These are phyloP conservation scores for Scopulariopsis brevicaulis DNA, from an alignment of 2,329 filamentous ascomycete species.

Conservation along the genomic window DNA sequence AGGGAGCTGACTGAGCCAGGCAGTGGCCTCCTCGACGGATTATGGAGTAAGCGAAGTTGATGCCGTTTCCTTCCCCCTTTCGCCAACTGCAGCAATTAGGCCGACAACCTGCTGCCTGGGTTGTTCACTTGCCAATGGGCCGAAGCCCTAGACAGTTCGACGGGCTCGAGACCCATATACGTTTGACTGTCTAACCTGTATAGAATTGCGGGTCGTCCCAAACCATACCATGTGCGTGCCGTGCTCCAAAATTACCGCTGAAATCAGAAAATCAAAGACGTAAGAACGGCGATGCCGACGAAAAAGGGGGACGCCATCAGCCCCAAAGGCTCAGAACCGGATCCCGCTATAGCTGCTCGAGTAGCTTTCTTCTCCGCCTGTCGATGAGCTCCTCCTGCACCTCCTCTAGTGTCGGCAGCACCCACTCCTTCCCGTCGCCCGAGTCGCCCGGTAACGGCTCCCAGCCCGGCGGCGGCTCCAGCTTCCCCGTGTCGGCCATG, in stretches of 20 bases:
- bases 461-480: conserved; percentile 58
- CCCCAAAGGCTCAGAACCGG: neutral
- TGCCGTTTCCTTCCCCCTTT: too few species aligned
- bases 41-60: too few species aligned
- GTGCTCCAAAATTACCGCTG: neutral
- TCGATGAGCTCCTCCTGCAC: conserved; percentile 93
- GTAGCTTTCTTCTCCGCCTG: conserved; percentile 65
- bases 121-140: neutral
- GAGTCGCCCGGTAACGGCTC: conserved; percentile 76
- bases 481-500: conserved; percentile 45
- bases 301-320: neutral
- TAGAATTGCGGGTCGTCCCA: neutral
- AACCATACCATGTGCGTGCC: neutral
- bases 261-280: neutral
- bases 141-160: neutral
- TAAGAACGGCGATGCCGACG: neutral
- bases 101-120: too few species aligned
- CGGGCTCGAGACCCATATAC: neutral
- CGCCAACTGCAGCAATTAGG: too few species aligned
- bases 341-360: conserved; percentile 60
- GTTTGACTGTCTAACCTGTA: neutral
- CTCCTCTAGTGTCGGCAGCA: conserved; percentile 74
- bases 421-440: conserved; percentile 75
- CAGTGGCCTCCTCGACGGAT: too few species aligned
- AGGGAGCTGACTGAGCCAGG: too few species aligned